Evolutionary conservation across 192 early-diverging fungal species (phyloP), one percentile per base, ranked within the genome.

Genomic region (Chytriomyces sp.): DNA sequence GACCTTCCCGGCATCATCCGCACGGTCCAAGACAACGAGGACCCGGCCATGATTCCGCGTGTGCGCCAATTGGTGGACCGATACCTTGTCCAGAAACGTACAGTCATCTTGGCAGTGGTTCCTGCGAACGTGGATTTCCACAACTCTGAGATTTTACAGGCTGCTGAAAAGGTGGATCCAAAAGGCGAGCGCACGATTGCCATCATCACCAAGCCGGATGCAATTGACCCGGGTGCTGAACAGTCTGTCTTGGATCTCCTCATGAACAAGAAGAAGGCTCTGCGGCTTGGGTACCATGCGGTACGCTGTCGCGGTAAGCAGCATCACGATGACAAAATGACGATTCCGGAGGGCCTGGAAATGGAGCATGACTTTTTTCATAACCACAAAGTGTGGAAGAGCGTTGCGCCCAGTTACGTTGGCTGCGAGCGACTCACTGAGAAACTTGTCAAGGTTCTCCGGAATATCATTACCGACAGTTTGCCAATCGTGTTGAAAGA

Each of bases 1-100:
- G 79, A 80, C 61, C 61, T 80, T 35, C 79, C 79, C 3, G 79
- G 79, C 0, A 80, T 72, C 66, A 53, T 80, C 1, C 78, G 64
- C 65, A 69, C 59, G 0, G 16, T 10, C 13, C n/a, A 24, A 5
- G 67, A 79, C 16, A 67, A 67, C 26, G 53, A 80, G 53, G 5
- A 10, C 16, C n/a, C 6, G 6, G 48, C 13, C 53, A 81, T 80
- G 24, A 28, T 76, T 23, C 48, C 67, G 35, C 44, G 44, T 13
- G 71, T 80, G 5, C 18, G 26, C 5, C 44, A 18, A 46, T 23
- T 80, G 10, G 77, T 45, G 18, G 59, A 81, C 0, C 23, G 64
- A 5, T 80, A 77, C 64, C 53, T 81, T 60, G 23, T 20, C 16
- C n/a, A 75, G 11, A 28, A 66, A 0, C 35, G 64, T 8, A 77